A percentile compares a stretch with the other conserved stretches of the same genome.
Evolutionary conservation across 345 rosid species (phyloP).

Genomic region (Acer saccharum): DNA sequence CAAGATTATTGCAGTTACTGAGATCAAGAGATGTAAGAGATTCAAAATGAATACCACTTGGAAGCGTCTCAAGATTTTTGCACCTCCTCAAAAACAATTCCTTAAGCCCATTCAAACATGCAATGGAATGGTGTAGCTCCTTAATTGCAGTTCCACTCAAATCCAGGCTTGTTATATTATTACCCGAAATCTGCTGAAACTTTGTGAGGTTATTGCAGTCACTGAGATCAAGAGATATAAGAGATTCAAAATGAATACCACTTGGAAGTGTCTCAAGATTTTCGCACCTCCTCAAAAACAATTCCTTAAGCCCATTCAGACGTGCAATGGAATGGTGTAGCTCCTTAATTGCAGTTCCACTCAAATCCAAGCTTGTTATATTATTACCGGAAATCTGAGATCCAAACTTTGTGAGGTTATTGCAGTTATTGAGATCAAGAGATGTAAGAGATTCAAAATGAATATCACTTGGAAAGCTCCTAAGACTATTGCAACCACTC

Average conservation of each 20-base stretch:
- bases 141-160: background rate
- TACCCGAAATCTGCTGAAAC: background rate
- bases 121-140: too few species aligned
- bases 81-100: too few species aligned
- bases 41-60: too few species aligned
- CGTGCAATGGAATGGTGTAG: too few species aligned
- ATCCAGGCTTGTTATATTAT: background rate
- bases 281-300: too few species aligned
- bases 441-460: background rate
- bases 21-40: too few species aligned
- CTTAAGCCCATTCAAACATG: too few species aligned
- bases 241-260: background rate
- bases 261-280: background rate
- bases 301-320: too few species aligned
- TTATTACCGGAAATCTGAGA: background rate
- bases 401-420: background rate
- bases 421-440: background rate
- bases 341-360: background rate
- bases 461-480: background rate
- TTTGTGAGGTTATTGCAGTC: background rate
- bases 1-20: too few species aligned
- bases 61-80: too few species aligned
- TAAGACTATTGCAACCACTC: background rate
- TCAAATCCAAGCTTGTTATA: background rate
- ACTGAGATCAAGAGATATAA: background rate